Conservation (phyloP, 495 filamentous ascomycete species). For the Penicillium lagena region DNA sequence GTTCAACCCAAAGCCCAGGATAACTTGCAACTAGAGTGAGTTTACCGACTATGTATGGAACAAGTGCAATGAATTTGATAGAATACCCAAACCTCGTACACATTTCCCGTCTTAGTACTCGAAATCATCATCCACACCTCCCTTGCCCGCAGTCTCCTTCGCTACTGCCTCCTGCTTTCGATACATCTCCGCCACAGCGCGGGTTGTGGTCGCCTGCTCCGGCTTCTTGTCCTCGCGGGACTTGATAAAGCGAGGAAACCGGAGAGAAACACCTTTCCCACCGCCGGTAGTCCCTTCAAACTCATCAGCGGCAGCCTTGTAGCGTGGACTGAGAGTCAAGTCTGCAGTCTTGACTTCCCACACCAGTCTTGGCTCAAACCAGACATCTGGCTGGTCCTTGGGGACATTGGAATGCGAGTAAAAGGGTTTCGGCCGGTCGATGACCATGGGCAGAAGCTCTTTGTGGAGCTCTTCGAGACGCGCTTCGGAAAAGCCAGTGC, state of each 20-base stretch:
- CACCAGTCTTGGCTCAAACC: constrained; percentile 90
- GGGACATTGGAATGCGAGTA: constrained; percentile 77
- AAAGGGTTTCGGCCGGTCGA: constrained; percentile 89
- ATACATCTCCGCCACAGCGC: constrained; percentile 94
- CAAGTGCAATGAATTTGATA: no score
- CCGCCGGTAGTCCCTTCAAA: constrained; percentile 47
- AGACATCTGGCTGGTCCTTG: constrained; percentile 94
- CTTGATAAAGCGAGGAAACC: constrained; percentile 91
- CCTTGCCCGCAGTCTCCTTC: constrained; percentile 58
- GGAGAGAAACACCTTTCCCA: constrained; percentile 78
- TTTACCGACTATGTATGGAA: no score
- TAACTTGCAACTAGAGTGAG: background rate
- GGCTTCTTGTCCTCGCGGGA: constrained; percentile 89
- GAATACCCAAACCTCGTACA: no score
- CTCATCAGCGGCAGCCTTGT: constrained; percentile 71
- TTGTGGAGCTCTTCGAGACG: constrained; percentile 76
- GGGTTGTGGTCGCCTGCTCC: constrained; percentile 77
- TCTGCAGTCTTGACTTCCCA: constrained; percentile 99
- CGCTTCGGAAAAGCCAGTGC: constrained; percentile 90
- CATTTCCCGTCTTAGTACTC: constrained; percentile 60
- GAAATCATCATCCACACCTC: constrained; percentile 92
- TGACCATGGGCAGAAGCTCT: constrained; percentile 62
- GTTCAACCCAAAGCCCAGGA: no score
- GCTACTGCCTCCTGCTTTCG: constrained; percentile 81
- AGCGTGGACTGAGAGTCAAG: constrained; percentile 84